These are phyloP conservation scores for Ophiostoma montium DNA, from an alignment of 2,329 filamentous ascomycete species.

Conservation along the genomic window DNA sequence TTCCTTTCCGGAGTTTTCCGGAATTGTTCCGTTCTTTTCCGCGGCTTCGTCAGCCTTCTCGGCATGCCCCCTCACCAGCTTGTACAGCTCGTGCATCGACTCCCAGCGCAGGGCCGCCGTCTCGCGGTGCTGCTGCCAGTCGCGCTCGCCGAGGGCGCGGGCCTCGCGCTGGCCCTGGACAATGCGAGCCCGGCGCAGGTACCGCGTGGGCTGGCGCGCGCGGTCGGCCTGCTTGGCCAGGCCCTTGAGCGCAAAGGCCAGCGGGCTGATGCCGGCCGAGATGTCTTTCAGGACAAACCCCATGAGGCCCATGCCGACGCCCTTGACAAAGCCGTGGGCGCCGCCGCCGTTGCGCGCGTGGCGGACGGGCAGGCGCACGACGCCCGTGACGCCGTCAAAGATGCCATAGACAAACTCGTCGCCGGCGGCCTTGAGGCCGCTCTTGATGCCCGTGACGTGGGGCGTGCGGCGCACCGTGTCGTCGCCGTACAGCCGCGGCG, in stretches of 20 bases:
- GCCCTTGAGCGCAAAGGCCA: slow-evolving; percentile 51
- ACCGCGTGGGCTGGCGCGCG: slow-evolving; percentile 34
- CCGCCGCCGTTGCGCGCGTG: slow-evolving; percentile 41
- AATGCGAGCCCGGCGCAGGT: slow-evolving; percentile 43
- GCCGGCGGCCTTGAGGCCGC: slow-evolving; percentile 46
- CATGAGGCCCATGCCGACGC: slow-evolving; percentile 47
- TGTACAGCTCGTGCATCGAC: slow-evolving; percentile 26
- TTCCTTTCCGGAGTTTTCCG: too few species aligned
- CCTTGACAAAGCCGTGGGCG: slow-evolving; percentile 30
- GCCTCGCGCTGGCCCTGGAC: slow-evolving; percentile 39
- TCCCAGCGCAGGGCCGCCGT: slow-evolving; percentile 27
- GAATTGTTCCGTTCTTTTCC: too few species aligned
- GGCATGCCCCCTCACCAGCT: slow-evolving; percentile 22
- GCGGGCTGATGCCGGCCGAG: slow-evolving; percentile 43
- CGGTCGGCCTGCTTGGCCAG: slow-evolving; percentile 45
- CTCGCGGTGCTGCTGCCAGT: slow-evolving; percentile 19
- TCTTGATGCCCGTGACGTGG: slow-evolving; percentile 50
- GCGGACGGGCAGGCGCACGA: slow-evolving; percentile 43
- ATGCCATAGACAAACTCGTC: slow-evolving; percentile 49
- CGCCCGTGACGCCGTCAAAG: slow-evolving; percentile 50
- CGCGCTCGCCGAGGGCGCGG: slow-evolving; percentile 19
- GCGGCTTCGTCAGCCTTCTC: neutral
- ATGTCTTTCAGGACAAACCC: slow-evolving; percentile 53
- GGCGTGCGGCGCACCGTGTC: slow-evolving; percentile 50
- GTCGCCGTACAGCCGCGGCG: slow-evolving; percentile 55